Base-by-base conservation (phyloP, 2,329 filamentous ascomycete species). In the Tolypocladium nubicola region DNA sequence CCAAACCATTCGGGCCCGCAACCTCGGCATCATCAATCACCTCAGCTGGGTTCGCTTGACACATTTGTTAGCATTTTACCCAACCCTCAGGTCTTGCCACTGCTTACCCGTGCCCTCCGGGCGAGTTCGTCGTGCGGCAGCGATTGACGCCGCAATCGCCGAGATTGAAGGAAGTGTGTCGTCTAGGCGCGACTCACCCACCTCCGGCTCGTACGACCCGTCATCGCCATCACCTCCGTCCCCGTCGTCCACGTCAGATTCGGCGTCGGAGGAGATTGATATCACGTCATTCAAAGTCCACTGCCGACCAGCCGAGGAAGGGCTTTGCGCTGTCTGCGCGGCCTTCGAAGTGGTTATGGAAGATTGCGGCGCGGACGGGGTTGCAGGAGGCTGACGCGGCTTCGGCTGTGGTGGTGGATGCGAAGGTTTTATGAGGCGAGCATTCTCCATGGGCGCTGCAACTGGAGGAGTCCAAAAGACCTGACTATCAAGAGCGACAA, bases 241-340 rank as follows among this genome's bases (percentile, higher is more conserved):
- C 23, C 35, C 23, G 14, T 43, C 43, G 39, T 43, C 53, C 23
- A 26, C 43, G 39, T 47, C 40, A 47, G 40, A 55, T 8, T 56
- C 45, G 35, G 30, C 37, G 47, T 56, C 54, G 16, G 54, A 56
- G 33, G 54, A 33, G 33, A 56, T 40, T 23, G 54, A 56, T 56
- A 56, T 52, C 35, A 52, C 45, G 30, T 56, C 33, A 19, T 30
- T 30, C 10, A 39, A 33, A 52, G 54, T 41, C n/a, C 54, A 41
- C 33, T 33, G 33, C 8, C 45, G 37, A 33, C 7, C 21, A n/a
- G 38, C 19, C 23, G 39, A 41, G 35, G 45, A 56, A 52, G 14
- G 38, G 14, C 23, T n/a, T 52, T 40, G 21, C 45, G 0, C 35
- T 33, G 38, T 52, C 14, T 41, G 45, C 21, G 43, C 33, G 21